Percentiles rank a stretch among this genome's conserved stretches.
Conservation (phyloP, 441 rosid species). For the Gossypium davidsonii region DNA sequence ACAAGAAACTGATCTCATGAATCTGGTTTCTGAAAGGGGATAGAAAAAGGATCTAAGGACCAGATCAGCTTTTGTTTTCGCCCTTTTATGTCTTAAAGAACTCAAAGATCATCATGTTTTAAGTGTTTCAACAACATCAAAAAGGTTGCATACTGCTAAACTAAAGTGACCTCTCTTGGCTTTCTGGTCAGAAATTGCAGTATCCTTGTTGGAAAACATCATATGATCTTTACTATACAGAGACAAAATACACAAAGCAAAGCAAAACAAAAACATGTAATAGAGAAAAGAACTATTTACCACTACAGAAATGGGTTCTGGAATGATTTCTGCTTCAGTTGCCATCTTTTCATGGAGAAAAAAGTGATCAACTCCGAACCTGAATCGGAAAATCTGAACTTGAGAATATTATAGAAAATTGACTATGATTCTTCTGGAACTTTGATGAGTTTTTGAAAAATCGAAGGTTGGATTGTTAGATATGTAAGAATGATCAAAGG, state of each 20-base stretch:
- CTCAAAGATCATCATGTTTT: constrained; percentile 1
- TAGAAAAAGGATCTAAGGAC: neutral
- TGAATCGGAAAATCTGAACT: neutral
- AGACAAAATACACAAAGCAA: neutral
- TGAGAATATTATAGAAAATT: constrained; percentile 7
- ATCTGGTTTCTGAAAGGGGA: neutral
- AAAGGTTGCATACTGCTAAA: neutral
- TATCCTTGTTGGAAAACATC: constrained; percentile 5
- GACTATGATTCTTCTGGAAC: constrained; percentile 9
- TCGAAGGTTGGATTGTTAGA: constrained; percentile 24
- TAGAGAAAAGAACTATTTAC: constrained; percentile 29
- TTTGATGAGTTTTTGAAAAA: constrained; percentile 21
- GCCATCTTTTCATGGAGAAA: constrained; percentile 46
- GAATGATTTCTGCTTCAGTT: constrained; percentile 37
- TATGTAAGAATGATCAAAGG: constrained; percentile 20
- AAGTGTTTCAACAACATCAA: neutral
- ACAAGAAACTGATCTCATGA: neutral
- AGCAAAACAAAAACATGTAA: constrained; percentile 8
- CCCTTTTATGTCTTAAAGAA: neutral
- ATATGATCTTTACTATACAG: constrained; percentile 5
- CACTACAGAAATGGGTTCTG: constrained; percentile 33
- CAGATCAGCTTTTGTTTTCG: neutral
- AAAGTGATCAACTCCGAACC: neutral
- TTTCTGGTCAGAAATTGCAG: neutral
- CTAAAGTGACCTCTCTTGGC: neutral